Evolutionary conservation across 2,329 filamentous ascomycete species (phyloP), one percentile per base, ranked within the genome.

Genomic region (Aspergillus proliferans): DNA sequence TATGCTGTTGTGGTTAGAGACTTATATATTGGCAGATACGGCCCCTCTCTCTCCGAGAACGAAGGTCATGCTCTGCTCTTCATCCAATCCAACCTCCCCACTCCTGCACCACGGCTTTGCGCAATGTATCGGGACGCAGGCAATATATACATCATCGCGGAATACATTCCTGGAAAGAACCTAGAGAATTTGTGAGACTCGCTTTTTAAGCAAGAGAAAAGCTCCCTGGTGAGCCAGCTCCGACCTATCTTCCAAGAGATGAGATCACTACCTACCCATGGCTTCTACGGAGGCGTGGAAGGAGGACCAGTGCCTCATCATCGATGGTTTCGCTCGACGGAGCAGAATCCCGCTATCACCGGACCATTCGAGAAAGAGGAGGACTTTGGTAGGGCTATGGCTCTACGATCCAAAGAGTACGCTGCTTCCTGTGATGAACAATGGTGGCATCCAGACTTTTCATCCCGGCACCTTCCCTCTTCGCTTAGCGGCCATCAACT

Each of bases 21-120:
- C 33, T 15, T 15, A 49, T 57, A 54, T 47, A 53, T 54, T 45
- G 55, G 56, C 45, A 58, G 56, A 55, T 58, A 59, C 42, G 53
- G 55, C 47, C 45, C 53, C 3, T 43, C 51, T 47, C 48, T 59
- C 41, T 49, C 49, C 22, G 55, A 59, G 49, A 57, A 58, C 45
- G 54, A 59, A 47, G 57, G 55, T 43, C 46, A 58, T 52, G 47
- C 57, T 55, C 47, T 58, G 39, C 40, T 57, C 30, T 58, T 58
- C 43, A 38, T 57, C 49, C 53, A 58, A 51, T 8, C 53, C 40
- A 38, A 22, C 9, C 56, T 57, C 45, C 41, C 48, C 21, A 56
- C 56, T 43, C 15, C 53, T 49, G 42, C 40, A n/a, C 40, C 40
- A 42, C 18, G 40, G 10, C 40, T 42, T n/a, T 42, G 21, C 8